Conservation (phyloP, 2,329 filamentous ascomycete species). For the Trichoderma sp. region DNA sequence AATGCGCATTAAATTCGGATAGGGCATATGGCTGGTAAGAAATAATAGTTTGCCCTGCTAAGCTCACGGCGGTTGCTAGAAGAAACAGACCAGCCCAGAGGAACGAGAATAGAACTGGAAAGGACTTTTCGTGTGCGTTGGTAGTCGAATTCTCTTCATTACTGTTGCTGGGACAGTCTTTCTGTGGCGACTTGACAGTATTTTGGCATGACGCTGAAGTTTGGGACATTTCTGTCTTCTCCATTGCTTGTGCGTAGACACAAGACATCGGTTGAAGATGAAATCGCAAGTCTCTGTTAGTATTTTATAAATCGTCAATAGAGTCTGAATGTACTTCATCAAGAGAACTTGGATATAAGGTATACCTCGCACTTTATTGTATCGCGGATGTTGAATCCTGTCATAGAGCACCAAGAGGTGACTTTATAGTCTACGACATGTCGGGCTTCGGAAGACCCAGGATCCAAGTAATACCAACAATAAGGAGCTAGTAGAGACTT, state of each 20-base stretch:
- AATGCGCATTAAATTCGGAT: slow-evolving; percentile 5
- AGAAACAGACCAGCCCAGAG: background rate
- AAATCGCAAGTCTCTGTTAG: background rate
- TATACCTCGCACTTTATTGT: background rate
- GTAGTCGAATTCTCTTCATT: background rate
- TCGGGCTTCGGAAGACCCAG: background rate
- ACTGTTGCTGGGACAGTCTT: background rate
- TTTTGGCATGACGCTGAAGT: background rate
- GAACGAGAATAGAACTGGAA: background rate
- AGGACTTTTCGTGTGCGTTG: background rate
- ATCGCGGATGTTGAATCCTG: background rate
- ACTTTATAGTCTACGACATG: background rate
- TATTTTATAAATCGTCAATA: background rate
- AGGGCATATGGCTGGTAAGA: slow-evolving; percentile 2
- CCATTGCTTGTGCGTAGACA: background rate
- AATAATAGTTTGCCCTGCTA: background rate
- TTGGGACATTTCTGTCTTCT: background rate
- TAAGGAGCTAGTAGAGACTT: background rate
- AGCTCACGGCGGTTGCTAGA: background rate
- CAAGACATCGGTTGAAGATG: background rate
- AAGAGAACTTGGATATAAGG: background rate
- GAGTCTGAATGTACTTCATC: background rate
- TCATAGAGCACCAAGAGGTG: background rate
- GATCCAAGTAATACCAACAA: background rate
- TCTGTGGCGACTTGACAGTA: background rate